A percentile compares a stretch with the other conserved stretches of the same genome.
Conservation (phyloP, 768 basidiomycete species). For the Pholiota microspora region DNA sequence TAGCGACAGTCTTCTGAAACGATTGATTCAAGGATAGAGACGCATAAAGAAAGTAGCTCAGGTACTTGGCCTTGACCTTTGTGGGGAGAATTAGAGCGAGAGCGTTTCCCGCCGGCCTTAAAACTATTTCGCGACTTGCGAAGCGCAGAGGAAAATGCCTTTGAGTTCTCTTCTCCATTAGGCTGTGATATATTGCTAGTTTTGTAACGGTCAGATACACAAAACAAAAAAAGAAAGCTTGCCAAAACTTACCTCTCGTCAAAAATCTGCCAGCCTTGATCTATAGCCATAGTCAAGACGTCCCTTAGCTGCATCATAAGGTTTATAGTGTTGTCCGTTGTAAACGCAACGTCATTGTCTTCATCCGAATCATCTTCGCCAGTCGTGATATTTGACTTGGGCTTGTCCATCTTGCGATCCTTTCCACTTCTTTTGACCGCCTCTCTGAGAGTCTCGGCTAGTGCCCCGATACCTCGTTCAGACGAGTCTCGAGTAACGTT, state of each 20-base stretch:
- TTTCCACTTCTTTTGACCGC: conserved; percentile 34
- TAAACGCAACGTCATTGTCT: conserved; percentile 44
- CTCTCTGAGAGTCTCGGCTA: conserved; percentile 44
- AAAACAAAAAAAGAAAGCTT: background rate
- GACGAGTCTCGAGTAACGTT: conserved; percentile 21
- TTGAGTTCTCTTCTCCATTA: conserved; percentile 20
- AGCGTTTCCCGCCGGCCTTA: conserved; percentile 39
- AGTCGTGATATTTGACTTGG: conserved; percentile 9
- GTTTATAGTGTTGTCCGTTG: conserved; percentile 65
- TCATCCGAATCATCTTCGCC: conserved; percentile 48
- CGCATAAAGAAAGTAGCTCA: conserved; percentile 57
- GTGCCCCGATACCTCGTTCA: conserved; percentile 35
- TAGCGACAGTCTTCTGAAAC: conserved; percentile 74
- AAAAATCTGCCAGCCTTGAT: conserved; percentile 64
- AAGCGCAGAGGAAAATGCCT: conserved; percentile 38
- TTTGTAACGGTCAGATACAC: background rate
- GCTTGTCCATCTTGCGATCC: conserved; percentile 19
- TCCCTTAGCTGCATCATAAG: conserved; percentile 64
- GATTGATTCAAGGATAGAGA: conserved; percentile 60
- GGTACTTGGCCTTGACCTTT: conserved; percentile 35
- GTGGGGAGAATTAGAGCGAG: conserved; percentile 51
- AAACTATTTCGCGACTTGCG: conserved; percentile 43
- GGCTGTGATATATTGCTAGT: background rate
- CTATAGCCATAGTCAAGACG: conserved; percentile 51
- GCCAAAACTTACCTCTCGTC: conserved; percentile 34